Base-by-base conservation (phyloP, 495 filamentous ascomycete species). In the Penicillium taxi region DNA sequence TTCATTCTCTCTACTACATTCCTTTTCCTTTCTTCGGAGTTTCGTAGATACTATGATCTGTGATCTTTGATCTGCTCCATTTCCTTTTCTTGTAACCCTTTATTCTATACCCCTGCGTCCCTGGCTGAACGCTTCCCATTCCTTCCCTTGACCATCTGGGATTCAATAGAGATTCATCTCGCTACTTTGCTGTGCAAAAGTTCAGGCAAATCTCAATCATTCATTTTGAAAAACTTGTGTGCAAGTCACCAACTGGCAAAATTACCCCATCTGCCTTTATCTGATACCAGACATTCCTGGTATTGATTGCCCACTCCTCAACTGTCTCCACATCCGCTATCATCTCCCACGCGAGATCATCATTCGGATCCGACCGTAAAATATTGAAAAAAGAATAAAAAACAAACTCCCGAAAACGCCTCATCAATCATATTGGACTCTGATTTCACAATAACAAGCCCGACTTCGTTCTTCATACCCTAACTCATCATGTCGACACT, bases 401-500 rank as follows among this genome's bases (percentile, higher is more conserved):
- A n/a, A n/a, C n/a, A n/a, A n/a, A n/a, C n/a, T n/a, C n/a, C n/a
- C n/a, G 9, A 37, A 37, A 27, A 29, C 16, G 17, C 15, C 12
- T 9, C 4, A 16, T 35, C 17, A 16, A 19, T 14, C 13, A 4
- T 16, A 15, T 37, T 22, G 14, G 11, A 26, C 19, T 12, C 8
- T 40, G 11, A 4, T 3, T 26, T n/a, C n/a, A n/a, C n/a, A n/a
- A n/a, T n/a, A n/a, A n/a, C n/a, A n/a, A n/a, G n/a, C n/a, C n/a
- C n/a, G n/a, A n/a, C n/a, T n/a, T n/a, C n/a, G n/a, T n/a, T n/a
- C n/a, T n/a, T 28, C 26, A 28, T 9, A 6, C 34, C 41, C 36
- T 12, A 45, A 43, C 32, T 37, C 43, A 52, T 45, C 39, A 68
- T 69, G 56, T 60, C 64, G 27, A 68, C 55, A 35, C 56, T 86